Conservation (phyloP, 2,329 filamentous ascomycete species). For the Colletotrichum tamarilloi region DNA sequence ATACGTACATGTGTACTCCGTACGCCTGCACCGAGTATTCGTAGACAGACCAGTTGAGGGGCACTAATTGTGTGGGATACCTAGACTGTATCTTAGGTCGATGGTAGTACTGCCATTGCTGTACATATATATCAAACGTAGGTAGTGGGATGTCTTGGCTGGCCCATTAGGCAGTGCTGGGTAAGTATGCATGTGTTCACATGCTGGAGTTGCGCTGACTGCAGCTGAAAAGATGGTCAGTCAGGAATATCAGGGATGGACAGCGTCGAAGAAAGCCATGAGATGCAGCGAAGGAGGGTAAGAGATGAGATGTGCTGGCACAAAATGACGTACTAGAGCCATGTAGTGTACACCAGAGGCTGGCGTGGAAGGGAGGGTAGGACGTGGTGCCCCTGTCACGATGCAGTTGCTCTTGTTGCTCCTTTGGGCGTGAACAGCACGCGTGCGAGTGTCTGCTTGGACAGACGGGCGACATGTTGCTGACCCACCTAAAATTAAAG, state of each 20-base stretch:
- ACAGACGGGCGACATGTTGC: background rate
- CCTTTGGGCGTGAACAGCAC: background rate
- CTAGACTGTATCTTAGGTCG: background rate
- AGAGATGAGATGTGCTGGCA: conserved; percentile 33
- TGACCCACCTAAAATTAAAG: conserved; percentile 32
- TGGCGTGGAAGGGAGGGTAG: background rate
- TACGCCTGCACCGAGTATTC: background rate
- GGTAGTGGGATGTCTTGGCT: background rate
- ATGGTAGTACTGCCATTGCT: background rate
- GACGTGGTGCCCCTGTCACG: conserved; percentile 18
- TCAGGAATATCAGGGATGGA: background rate
- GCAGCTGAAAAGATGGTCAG: background rate
- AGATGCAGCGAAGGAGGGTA: conserved; percentile 8
- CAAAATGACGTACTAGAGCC: conserved; percentile 28
- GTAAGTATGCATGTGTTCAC: background rate
- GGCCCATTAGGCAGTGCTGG: background rate
- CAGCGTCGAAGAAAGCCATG: conserved; percentile 9
- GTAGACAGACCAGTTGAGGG: background rate
- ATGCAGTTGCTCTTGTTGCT: conserved; percentile 14
- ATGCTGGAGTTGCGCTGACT: background rate
- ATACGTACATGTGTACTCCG: too few relatives aligned
- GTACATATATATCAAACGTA: background rate
- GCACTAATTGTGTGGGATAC: background rate
- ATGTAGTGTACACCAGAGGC: background rate
- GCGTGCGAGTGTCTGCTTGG: conserved; percentile 12